Evolutionary conservation across 225 moss, liverwort and hornwort genomes (phyloP).

Genomic region (Straminergon stramineum): DNA sequence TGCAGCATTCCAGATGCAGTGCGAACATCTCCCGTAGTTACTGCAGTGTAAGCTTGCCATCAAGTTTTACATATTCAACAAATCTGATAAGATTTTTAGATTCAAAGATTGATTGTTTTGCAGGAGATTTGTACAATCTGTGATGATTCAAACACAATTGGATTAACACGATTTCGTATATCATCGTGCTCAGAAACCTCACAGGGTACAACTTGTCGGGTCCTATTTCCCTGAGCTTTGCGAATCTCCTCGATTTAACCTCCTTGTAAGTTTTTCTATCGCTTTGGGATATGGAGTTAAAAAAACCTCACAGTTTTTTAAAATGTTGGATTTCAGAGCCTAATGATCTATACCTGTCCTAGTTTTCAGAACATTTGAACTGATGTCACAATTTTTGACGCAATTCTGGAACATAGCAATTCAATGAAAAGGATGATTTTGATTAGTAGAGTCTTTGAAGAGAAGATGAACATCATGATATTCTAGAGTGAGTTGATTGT

Average conservation of each 20-base stretch:
- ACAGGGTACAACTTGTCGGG: background rate
- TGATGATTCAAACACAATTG: background rate
- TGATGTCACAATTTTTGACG: background rate
- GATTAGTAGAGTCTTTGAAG: background rate
- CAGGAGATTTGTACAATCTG: background rate
- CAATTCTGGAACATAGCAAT: background rate
- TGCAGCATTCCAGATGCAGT: background rate
- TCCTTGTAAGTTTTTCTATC: background rate
- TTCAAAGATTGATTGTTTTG: background rate
- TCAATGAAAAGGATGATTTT: background rate
- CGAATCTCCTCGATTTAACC: background rate
- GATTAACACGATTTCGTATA: background rate
- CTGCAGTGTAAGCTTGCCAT: slow-evolving; percentile 3
- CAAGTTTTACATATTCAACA: background rate
- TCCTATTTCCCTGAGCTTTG: slow-evolving; percentile 7
- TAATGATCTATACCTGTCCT: background rate
- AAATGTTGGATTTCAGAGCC: too few relatives aligned
- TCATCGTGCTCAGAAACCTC: slow-evolving; percentile 2
- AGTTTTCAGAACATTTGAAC: background rate
- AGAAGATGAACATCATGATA: background rate
- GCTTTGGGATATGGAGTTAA: background rate
- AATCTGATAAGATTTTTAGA: background rate
- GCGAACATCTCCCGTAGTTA: background rate
- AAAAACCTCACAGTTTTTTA: background rate
- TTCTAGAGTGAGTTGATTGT: background rate